A percentile compares a stretch with the other conserved stretches of the same genome.
phyloP scores from a whole-genome alignment of 164 flowering plant genomes.

The Vitis labrusca region DNA sequence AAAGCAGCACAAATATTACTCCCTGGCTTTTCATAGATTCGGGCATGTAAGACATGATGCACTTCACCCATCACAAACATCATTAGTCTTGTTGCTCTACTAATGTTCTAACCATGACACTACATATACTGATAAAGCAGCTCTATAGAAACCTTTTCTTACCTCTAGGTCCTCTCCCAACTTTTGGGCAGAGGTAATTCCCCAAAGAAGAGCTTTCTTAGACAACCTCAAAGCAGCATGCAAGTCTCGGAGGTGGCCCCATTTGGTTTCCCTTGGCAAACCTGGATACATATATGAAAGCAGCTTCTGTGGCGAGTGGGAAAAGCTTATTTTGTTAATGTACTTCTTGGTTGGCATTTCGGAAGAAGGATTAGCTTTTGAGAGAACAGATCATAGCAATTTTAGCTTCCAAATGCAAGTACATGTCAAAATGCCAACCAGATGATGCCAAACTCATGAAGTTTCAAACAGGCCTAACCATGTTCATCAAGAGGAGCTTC shows the following conservation, averaged over 20 bases:
- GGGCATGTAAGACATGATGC: conserved; percentile 29
- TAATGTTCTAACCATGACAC: too few relatives aligned
- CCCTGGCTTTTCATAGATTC: too few relatives aligned
- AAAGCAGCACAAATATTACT: too few relatives aligned
- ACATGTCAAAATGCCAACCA: too few relatives aligned
- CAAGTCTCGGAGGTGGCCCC: conserved; percentile 65
- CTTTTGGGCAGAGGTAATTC: conserved; percentile 21
- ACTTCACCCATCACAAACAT: neutral
- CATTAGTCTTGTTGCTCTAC: neutral
- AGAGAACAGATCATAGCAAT: too few relatives aligned
- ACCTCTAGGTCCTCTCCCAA: conserved; percentile 42
- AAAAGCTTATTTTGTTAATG: too few relatives aligned
- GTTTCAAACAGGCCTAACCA: conserved; percentile 22
- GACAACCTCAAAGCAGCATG: conserved; percentile 56
- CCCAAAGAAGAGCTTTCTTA: conserved; percentile 63
- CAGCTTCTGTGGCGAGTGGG: neutral
- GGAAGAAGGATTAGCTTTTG: too few relatives aligned
- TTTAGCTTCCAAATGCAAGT: too few relatives aligned
- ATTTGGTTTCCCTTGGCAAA: conserved; percentile 60
- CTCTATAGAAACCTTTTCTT: neutral
- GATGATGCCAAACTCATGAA: neutral
- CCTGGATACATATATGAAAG: conserved; percentile 26
- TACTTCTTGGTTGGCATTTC: too few relatives aligned
- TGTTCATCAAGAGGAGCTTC: conserved; percentile 69
- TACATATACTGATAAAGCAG: too few relatives aligned